A percentile compares a stretch with the other conserved stretches of the same genome.
Conservation (phyloP, 2,329 filamentous ascomycete genomes). For the Colletotrichum godetiae region DNA sequence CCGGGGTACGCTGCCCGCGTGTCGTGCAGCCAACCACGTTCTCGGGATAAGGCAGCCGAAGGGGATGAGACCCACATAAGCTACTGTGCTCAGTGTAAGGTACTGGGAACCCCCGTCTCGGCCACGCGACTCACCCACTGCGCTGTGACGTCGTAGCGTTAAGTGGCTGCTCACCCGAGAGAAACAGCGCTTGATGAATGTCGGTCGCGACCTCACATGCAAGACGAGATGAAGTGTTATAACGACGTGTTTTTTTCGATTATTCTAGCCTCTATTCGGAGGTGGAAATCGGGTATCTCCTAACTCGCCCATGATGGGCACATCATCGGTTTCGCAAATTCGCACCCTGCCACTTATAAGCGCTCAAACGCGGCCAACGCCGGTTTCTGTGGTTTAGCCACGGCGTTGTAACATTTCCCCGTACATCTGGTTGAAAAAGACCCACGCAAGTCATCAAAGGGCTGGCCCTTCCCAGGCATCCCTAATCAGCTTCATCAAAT, state of each 20-base stretch:
- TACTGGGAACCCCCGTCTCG: constrained; percentile 1
- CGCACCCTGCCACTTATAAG: neutral
- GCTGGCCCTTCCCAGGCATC: constrained; percentile 83
- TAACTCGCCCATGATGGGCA: neutral
- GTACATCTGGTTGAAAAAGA: neutral
- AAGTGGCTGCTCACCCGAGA: neutral
- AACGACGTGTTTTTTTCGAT: neutral
- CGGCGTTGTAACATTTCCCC: neutral
- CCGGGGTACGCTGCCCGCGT: neutral
- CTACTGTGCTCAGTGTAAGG: neutral
- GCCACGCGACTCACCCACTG: constrained; percentile 20
- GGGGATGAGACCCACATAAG: neutral
- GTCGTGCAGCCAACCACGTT: neutral
- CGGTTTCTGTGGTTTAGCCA: neutral
- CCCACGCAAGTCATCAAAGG: constrained; percentile 50
- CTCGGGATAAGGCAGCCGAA: neutral
- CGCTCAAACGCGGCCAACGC: neutral
- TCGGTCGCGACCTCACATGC: no score
- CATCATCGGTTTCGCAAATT: neutral
- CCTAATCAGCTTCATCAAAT: constrained; percentile 82
- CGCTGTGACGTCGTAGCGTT: constrained; percentile 26
- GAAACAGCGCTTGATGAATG: neutral
- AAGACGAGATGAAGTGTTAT: neutral
- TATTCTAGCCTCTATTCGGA: neutral
- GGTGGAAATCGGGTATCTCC: neutral